Conservation (phyloP, 2,329 filamentous ascomycete species). For the Sodiomyces alkalinus region DNA sequence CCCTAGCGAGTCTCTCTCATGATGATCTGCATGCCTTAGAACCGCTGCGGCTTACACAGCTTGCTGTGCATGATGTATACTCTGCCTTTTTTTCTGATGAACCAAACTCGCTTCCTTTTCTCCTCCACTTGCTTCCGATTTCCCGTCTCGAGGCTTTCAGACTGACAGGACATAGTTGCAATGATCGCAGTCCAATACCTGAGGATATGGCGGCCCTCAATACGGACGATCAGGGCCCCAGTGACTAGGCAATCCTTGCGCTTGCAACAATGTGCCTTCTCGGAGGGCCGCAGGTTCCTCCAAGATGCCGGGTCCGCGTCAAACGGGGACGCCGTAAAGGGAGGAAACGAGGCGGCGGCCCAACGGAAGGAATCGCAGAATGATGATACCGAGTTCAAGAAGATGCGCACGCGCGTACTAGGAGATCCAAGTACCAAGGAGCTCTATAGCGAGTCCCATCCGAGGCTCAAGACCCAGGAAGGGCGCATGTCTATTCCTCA, state of each 20-base stretch:
- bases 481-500: conserved; percentile 5
- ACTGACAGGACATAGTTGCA: conserved; percentile 8
- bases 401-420: conserved; percentile 3
- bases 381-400: conserved; percentile 5
- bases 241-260: conserved; percentile 4
- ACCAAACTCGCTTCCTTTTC: conserved; percentile 4
- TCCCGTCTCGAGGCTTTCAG: conserved; percentile 9
- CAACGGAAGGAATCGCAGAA: conserved; percentile 1
- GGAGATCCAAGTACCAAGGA: conserved; percentile 3
- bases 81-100: conserved; percentile 24
- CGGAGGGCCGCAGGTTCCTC: conserved; percentile 5
- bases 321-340: too few relatives aligned
- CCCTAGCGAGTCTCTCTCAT: too few relatives aligned
- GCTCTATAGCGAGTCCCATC: conserved; percentile 6
- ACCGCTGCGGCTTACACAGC: conserved; percentile 35
- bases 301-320: too few relatives aligned
- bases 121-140: conserved; percentile 4
- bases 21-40: conserved; percentile 27
- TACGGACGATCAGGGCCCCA: conserved; percentile 6
- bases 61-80: conserved; percentile 27
- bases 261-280: conserved; percentile 3
- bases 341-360: neutral
- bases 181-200: conserved; percentile 23
- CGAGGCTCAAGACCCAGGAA: conserved; percentile 6
- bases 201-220: conserved; percentile 12